Percentiles rank a stretch among this genome's conserved stretches.
Evolutionary conservation across 306 rosid species (phyloP).

Genomic region (Morella rubra): DNA sequence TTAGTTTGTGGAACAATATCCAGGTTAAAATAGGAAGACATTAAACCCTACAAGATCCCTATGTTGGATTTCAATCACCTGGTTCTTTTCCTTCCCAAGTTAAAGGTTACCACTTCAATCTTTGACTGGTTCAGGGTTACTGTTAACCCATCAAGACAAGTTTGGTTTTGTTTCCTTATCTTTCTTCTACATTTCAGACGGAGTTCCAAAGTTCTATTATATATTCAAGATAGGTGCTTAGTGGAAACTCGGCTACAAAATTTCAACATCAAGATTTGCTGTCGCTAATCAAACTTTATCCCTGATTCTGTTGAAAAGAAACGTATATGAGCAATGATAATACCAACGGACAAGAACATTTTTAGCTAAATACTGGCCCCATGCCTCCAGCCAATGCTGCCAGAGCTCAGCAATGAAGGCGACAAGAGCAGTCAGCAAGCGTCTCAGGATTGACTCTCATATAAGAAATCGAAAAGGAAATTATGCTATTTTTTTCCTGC

Average conservation of each 20-base stretch:
- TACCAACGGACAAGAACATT: background rate
- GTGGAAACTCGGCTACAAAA: conserved; percentile 2
- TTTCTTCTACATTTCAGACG: background rate
- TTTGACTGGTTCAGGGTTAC: background rate
- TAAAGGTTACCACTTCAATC: background rate
- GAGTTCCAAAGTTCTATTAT: background rate
- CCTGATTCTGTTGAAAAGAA: background rate
- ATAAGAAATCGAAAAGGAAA: background rate
- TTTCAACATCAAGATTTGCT: background rate
- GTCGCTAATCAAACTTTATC: background rate
- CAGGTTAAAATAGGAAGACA: too few species aligned
- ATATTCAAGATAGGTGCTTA: background rate
- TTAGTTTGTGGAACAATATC: too few species aligned
- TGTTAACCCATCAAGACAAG: background rate
- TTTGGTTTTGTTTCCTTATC: background rate
- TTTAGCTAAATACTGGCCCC: background rate
- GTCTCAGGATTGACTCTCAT: background rate
- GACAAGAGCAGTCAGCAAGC: background rate
- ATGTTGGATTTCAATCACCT: too few species aligned
- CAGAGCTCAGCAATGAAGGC: background rate
- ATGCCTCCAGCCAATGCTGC: background rate
- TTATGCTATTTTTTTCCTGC: background rate
- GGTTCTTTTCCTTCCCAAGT: background rate
- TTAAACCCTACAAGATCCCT: too few species aligned
- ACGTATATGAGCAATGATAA: background rate